Evolutionary conservation across 1,284 basidiomycete species (phyloP), one percentile per base, ranked within the genome.

Genomic region (Leccinum fallax): DNA sequence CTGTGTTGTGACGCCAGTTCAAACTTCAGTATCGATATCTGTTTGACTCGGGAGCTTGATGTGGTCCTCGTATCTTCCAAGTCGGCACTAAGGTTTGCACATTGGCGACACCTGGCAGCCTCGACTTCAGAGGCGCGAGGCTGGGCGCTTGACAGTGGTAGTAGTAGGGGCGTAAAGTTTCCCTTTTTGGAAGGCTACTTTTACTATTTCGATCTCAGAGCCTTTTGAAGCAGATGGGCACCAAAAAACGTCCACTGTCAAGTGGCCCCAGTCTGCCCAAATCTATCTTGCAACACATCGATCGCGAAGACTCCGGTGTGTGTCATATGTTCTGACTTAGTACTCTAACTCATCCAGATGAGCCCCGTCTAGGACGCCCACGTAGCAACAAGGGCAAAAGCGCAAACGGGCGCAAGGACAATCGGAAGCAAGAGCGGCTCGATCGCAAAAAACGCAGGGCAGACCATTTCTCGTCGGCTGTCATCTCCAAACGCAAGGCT

Each of bases 361-460:
- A 0, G 26, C n/a, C 10, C 7, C 40, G 38, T 28, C 59, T 55
- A 60, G 63, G 56, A 40, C 24, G 32, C 49, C 11, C 40, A 7
- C 58, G 55, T 59, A 66, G 43, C 38, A 36, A 19, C 43, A 65
- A 60, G 49, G 32, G 38, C 36, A 64, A 53, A 30, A 54, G 32
- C 9, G 16, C 61, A 9, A 74, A 77, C 53, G 54, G 83, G 51
- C 81, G 88, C 52, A 92, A 88, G 72, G 88, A 90, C 56, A 73
- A 81, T 10, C 77, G 91, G 43, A 92, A 88, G 72, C 80, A 85
- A 66, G 83, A 82, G 16, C 81, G 90, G 32, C 66, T 78, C 2
- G 80, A 79, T 53, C 79, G 79, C 58, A 92, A 90, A 71, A 80
- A 83, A 67, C 81, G 82, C 54, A 89, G 85, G 66, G 85, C 85